Conservation (phyloP, 371 early-diverging fungal species). For the Mucor sp. region DNA sequence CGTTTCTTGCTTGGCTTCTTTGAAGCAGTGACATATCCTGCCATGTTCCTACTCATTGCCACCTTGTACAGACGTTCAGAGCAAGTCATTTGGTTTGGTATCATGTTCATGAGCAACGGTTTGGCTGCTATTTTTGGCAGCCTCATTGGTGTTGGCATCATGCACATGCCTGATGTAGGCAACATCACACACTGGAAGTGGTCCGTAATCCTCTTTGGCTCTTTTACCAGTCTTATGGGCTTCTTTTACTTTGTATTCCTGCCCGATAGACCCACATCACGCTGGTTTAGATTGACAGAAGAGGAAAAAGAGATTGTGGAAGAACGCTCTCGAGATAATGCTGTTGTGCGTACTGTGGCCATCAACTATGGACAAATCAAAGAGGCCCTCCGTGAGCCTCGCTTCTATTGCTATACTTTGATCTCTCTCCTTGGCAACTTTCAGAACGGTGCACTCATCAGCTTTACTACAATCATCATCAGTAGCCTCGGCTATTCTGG, state of each 20-base stretch:
- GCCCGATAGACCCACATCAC: conserved; percentile 18
- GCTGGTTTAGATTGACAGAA: conserved; percentile 15
- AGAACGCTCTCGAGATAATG: conserved; percentile 30
- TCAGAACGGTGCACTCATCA: conserved; percentile 28
- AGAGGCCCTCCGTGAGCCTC: conserved; percentile 19
- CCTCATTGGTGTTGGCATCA: conserved; percentile 32
- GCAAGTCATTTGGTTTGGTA: conserved; percentile 32
- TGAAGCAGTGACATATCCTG: conserved; percentile 37
- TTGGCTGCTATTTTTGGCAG: conserved; percentile 42
- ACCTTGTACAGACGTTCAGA: conserved; percentile 39
- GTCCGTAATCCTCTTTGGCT: conserved; percentile 24
- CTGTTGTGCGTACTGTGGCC: conserved; percentile 12
- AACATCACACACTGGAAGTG: conserved; percentile 46
- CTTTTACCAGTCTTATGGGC: conserved; percentile 7
- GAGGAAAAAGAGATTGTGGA: conserved; percentile 18
- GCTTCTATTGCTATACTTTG: conserved; percentile 23
- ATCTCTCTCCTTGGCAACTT: conserved; percentile 16
- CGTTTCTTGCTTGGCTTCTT: conserved; percentile 41
- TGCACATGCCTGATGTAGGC: conserved; percentile 40
- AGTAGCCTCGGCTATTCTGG: conserved; percentile 12
- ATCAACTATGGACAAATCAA: conserved; percentile 13
- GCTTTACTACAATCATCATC: conserved; percentile 17
- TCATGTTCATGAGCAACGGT: conserved; percentile 47
- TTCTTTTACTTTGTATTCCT: conserved; percentile 24
- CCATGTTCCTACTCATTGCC: conserved; percentile 35